Percentiles rank a stretch among this genome's conserved stretches.
phyloP scores from a whole-genome alignment of 2,329 filamentous ascomycete species.

The Xylogone sp. region DNA sequence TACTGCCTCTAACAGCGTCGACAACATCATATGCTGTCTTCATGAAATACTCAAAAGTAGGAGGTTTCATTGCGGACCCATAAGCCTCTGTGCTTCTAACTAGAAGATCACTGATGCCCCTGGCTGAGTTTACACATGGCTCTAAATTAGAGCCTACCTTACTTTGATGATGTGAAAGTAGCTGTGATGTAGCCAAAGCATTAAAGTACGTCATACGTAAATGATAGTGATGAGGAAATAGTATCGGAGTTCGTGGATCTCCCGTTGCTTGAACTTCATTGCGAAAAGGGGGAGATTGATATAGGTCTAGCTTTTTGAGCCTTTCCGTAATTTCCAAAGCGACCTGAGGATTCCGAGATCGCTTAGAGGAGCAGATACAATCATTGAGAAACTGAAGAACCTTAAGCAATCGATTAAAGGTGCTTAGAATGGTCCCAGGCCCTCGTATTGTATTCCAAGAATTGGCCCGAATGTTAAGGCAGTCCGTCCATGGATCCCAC shows the following conservation, averaged over 20 bases:
- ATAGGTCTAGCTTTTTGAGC: constrained; percentile 20
- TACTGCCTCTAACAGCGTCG: constrained; percentile 21
- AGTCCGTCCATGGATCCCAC: constrained; percentile 68
- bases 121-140: constrained; percentile 30
- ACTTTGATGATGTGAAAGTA: constrained; percentile 15
- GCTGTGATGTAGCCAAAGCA: constrained; percentile 21
- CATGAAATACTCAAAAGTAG: constrained; percentile 37
- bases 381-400: constrained; percentile 26
- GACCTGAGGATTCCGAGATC: not conserved
- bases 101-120: constrained; percentile 31
- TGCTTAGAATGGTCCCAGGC: constrained; percentile 29
- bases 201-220: constrained; percentile 25
- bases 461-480: constrained; percentile 33
- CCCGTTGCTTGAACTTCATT: constrained; percentile 16
- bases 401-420: constrained; percentile 28
- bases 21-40: constrained; percentile 29
- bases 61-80: constrained; percentile 34
- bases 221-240: constrained; percentile 28
- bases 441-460: constrained; percentile 17
- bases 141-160: constrained; percentile 20
- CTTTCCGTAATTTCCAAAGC: constrained; percentile 16
- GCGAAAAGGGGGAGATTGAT: constrained; percentile 18
- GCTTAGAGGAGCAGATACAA: constrained; percentile 14
- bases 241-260: constrained; percentile 12
- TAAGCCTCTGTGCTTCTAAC: constrained; percentile 35